Conservation (phyloP, 2,329 filamentous ascomycete genomes). For the Alternaria metachromatica region DNA sequence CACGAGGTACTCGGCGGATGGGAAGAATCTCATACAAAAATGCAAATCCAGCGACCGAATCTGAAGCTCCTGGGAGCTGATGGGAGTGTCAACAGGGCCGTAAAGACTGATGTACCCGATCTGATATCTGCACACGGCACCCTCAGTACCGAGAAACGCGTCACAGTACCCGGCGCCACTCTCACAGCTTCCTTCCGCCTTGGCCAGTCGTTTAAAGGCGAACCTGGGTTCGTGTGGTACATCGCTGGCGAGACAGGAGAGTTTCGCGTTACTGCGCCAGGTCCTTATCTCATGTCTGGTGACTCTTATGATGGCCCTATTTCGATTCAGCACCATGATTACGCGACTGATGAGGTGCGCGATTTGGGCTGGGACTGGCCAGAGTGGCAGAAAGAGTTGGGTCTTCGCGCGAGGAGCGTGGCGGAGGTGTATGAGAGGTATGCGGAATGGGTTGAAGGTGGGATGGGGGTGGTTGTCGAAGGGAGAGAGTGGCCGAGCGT, state of each 20-base stretch:
- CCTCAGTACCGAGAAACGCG: background rate
- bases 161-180: slow-evolving; percentile 14
- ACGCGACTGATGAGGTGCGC: slow-evolving; percentile 32
- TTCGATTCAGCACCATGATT: slow-evolving; percentile 34
- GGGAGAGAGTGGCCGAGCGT: background rate
- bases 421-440: slow-evolving; percentile 41
- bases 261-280: slow-evolving; percentile 38
- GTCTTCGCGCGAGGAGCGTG: slow-evolving; percentile 25
- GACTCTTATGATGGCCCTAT: slow-evolving; percentile 21
- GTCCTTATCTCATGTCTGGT: slow-evolving; percentile 52
- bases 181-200: slow-evolving; percentile 18
- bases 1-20: slow-evolving; percentile 26
- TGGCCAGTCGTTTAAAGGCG: slow-evolving; percentile 3
- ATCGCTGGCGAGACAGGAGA: slow-evolving; percentile 28
- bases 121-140: slow-evolving; percentile 50
- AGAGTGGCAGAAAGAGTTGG: slow-evolving; percentile 43
- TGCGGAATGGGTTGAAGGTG: slow-evolving; percentile 25
- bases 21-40: slow-evolving; percentile 20
- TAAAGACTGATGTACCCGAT: slow-evolving; percentile 55
- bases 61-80: slow-evolving; percentile 8
- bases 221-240: background rate
- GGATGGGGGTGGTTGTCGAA: background rate
- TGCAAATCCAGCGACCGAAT: slow-evolving; percentile 28
- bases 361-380: slow-evolving; percentile 52
- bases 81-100: slow-evolving; percentile 1